Evolutionary conservation across 257 asterid species (phyloP).

Genomic region (Nicotiana attenuata): DNA sequence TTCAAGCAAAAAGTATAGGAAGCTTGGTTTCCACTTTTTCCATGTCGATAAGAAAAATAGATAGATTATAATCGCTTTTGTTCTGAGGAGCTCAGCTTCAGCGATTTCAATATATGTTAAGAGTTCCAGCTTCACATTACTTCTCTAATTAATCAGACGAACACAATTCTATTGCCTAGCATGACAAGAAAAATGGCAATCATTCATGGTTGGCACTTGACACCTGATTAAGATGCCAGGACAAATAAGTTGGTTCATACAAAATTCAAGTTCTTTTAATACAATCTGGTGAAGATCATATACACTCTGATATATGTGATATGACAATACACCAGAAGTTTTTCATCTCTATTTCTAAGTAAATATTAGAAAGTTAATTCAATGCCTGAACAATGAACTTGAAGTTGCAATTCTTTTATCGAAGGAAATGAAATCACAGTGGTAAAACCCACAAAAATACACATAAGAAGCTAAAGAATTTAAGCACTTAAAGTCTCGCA

Average conservation of each 20-base stretch:
- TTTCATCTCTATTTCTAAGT: neutral
- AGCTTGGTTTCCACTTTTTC: neutral
- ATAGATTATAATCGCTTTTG: neutral
- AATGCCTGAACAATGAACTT: neutral
- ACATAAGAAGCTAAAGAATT: neutral
- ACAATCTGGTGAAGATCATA: neutral
- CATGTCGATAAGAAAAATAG: neutral
- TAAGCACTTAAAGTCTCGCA: neutral
- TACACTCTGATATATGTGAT: neutral
- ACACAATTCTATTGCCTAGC: neutral
- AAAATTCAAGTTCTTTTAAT: neutral
- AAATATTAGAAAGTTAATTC: neutral
- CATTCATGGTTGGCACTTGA: neutral
- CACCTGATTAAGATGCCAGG: neutral
- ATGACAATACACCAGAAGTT: neutral
- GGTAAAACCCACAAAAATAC: neutral
- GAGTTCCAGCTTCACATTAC: neutral
- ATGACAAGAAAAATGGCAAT: neutral
- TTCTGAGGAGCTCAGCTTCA: neutral
- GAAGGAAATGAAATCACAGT: neutral
- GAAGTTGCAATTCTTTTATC: neutral
- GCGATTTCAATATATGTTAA: neutral
- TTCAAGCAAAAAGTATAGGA: neutral
- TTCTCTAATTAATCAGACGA: neutral
- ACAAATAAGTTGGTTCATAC: neutral